phyloP scores from a whole-genome alignment of 495 filamentous ascomycete species.

The Cercophora samala region DNA sequence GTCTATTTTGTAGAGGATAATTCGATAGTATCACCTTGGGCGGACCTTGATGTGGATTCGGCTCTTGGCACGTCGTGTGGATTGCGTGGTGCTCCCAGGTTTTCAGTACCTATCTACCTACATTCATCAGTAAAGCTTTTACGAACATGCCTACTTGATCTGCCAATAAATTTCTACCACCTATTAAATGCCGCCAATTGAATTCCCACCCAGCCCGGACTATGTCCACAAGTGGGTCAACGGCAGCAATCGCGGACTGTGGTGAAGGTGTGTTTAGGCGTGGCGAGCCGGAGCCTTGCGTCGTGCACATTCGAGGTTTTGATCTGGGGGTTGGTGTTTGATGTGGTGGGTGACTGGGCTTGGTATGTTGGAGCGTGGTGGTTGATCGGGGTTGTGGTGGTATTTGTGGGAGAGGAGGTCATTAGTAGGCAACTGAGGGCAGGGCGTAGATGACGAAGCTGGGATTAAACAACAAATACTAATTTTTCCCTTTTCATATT shows the following conservation, averaged over 20 bases:
- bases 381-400: not conserved
- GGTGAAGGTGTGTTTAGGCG: not conserved
- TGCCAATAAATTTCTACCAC: not conserved
- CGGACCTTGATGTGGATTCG: too few relatives aligned
- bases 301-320: not conserved
- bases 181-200: not conserved
- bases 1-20: too few relatives aligned
- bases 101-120: too few relatives aligned
- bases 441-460: not conserved
- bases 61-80: too few relatives aligned
- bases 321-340: not conserved
- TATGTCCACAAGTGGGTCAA: not conserved
- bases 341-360: not conserved
- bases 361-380: not conserved
- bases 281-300: not conserved
- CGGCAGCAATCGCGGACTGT: not conserved
- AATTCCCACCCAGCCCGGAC: not conserved
- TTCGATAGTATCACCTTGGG: too few relatives aligned
- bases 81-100: too few relatives aligned
- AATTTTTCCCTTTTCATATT: too few relatives aligned
- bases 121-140: not conserved
- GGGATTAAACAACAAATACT: too few relatives aligned
- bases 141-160: not conserved
- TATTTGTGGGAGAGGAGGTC: slow-evolving; percentile 7
- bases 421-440: not conserved